Conservation (phyloP, 345 rosid genomes). For the Camelina neglecta region DNA sequence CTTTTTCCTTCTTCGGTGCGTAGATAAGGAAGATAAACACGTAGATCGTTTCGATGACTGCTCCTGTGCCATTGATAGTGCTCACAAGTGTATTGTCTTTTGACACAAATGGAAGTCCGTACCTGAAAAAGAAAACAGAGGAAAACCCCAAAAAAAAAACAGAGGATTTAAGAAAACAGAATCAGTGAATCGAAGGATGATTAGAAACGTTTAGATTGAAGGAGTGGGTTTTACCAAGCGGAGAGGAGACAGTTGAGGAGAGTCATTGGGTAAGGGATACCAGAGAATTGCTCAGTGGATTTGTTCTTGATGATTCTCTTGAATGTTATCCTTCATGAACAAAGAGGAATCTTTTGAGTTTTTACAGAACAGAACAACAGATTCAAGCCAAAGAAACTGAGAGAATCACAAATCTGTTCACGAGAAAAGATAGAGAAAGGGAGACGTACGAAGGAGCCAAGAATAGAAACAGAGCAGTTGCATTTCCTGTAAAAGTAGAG, state of each 20-base stretch:
- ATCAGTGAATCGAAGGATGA: background rate
- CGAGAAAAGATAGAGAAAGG: constrained; percentile 8
- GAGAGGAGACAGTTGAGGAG: constrained; percentile 96
- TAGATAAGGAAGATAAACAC: constrained; percentile 66
- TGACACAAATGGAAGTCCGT: constrained; percentile 92
- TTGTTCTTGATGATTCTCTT: constrained; percentile 68
- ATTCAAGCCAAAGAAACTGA: background rate
- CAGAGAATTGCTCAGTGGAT: constrained; percentile 92
- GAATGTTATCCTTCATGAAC: constrained; percentile 74
- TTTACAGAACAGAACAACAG: constrained; percentile 13
- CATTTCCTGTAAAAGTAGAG: constrained; percentile 72
- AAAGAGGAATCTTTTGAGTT: background rate
- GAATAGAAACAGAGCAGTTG: constrained; percentile 94
- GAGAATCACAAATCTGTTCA: background rate
- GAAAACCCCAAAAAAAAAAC: background rate
- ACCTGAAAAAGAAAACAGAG: constrained; percentile 51
- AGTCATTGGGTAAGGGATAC: constrained; percentile 95
- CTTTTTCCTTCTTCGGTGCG: constrained; percentile 79
- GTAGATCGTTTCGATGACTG: constrained; percentile 67
- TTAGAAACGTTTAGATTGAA: background rate
- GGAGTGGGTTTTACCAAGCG: constrained; percentile 63
- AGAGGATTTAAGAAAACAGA: constrained; percentile 3
- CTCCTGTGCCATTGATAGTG: constrained; percentile 85
- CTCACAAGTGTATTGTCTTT: constrained; percentile 74
- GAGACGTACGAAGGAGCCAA: constrained; percentile 76